Conservation (phyloP, 2,329 filamentous ascomycete species). For the Periglandula ipomoeae region DNA sequence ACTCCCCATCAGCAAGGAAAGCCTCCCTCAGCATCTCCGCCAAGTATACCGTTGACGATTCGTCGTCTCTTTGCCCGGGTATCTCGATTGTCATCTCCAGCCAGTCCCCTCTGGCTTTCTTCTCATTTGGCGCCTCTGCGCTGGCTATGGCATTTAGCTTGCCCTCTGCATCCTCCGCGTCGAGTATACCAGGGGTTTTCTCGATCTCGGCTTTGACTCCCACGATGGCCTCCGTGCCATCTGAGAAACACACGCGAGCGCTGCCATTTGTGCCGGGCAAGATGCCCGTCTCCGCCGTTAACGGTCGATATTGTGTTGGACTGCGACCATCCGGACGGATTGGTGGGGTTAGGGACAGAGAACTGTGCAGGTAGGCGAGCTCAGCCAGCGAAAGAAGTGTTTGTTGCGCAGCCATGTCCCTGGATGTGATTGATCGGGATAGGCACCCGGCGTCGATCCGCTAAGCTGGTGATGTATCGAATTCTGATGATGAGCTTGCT, state of each 20-base stretch:
- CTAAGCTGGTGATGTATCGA: not conserved
- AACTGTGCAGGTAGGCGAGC: conserved; percentile 87
- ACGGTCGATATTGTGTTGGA: conserved; percentile 78
- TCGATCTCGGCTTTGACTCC: conserved; percentile 94
- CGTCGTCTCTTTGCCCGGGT: conserved; percentile 82
- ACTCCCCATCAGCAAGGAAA: conserved; percentile 61
- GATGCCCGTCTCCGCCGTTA: conserved; percentile 84
- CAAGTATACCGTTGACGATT: conserved; percentile 79
- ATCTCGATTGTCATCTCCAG: conserved; percentile 88
- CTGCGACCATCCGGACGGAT: conserved; percentile 82
- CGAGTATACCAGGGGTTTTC: conserved; percentile 40
- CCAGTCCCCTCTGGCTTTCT: conserved; percentile 56
- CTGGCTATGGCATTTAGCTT: conserved; percentile 15
- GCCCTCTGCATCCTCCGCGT: conserved; percentile 16
- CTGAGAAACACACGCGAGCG: conserved; percentile 85
- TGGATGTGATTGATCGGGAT: not conserved
- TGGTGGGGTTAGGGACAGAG: conserved; percentile 71
- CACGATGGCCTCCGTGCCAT: conserved; percentile 92
- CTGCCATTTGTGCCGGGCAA: conserved; percentile 86
- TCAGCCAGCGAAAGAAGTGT: conserved; percentile 87
- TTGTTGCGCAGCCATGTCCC: conserved; percentile 54
- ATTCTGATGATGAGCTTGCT: not conserved
- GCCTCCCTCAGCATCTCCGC: conserved; percentile 84
- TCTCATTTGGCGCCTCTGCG: conserved; percentile 31
- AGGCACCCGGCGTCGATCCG: not conserved